A percentile compares a stretch with the other conserved stretches of the same genome.
phyloP scores from a whole-genome alignment of 225 moss, liverwort and hornwort genomes.

The Lunularia cruciata region DNA sequence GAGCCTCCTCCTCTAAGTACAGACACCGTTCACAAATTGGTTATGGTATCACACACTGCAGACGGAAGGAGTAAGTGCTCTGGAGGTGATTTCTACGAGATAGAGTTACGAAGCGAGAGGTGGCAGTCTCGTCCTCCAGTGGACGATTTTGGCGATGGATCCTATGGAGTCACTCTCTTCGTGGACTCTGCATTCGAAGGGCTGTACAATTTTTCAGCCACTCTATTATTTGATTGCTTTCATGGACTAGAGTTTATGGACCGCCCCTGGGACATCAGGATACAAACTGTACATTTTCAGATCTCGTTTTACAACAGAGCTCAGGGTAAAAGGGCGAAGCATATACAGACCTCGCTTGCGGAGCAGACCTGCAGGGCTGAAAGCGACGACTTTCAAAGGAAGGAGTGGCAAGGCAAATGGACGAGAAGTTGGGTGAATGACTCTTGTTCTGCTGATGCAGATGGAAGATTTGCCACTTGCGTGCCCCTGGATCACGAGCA shows the following conservation, averaged over 20 bases:
- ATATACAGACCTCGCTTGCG: background rate
- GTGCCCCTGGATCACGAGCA: slow-evolving; percentile 27
- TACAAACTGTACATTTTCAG: slow-evolving; percentile 27
- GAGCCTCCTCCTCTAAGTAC: slow-evolving; percentile 11
- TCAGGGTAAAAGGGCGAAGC: background rate
- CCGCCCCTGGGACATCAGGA: slow-evolving; percentile 26
- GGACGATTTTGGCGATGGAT: slow-evolving; percentile 58
- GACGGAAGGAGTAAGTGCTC: slow-evolving; percentile 49
- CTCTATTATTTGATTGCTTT: slow-evolving; percentile 62
- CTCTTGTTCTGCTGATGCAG: slow-evolving; percentile 36
- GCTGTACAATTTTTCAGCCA: slow-evolving; percentile 50
- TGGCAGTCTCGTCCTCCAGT: slow-evolving; percentile 67
- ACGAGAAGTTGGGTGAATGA: slow-evolving; percentile 45
- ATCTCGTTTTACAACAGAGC: slow-evolving; percentile 12
- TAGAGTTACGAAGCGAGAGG: slow-evolving; percentile 44
- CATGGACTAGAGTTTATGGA: slow-evolving; percentile 58
- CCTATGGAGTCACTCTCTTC: slow-evolving; percentile 50
- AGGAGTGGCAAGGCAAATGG: slow-evolving; percentile 44
- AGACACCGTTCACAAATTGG: slow-evolving; percentile 7
- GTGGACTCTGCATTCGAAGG: slow-evolving; percentile 48
- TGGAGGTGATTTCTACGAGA: slow-evolving; percentile 68
- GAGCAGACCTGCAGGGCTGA: background rate
- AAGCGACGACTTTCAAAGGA: slow-evolving; percentile 1
- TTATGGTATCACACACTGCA: slow-evolving; percentile 45
- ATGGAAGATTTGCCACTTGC: slow-evolving; percentile 40